Percentiles rank a stretch among this genome's conserved stretches.
Evolutionary conservation across 495 filamentous ascomycete genomes (phyloP).

Genomic region (Sabuloglossum arenarium): DNA sequence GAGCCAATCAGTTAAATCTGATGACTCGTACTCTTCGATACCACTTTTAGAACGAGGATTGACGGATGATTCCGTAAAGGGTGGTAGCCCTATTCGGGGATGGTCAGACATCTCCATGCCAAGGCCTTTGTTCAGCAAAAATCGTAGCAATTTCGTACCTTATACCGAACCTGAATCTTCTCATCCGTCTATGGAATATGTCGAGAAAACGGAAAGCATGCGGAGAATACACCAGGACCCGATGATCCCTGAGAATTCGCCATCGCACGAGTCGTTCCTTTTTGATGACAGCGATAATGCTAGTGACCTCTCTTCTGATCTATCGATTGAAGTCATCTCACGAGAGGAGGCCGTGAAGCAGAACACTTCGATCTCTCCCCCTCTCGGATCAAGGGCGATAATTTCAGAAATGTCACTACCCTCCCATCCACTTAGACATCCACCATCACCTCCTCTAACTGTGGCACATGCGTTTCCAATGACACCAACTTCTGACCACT

Average conservation of each 20-base stretch:
- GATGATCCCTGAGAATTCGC: slow-evolving; percentile 21
- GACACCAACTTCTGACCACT: neutral
- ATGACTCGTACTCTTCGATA: slow-evolving; percentile 56
- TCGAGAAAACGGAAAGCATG: slow-evolving; percentile 37
- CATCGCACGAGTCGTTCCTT: slow-evolving; percentile 33
- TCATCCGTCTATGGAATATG: slow-evolving; percentile 29
- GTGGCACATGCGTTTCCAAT: slow-evolving; percentile 37
- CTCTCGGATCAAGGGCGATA: slow-evolving; percentile 21
- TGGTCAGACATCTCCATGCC: slow-evolving; percentile 1
- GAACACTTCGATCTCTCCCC: slow-evolving; percentile 15
- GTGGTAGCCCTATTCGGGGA: slow-evolving; percentile 9
- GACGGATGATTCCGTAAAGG: slow-evolving; percentile 29
- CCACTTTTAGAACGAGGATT: slow-evolving; percentile 57
- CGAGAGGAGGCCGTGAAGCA: slow-evolving; percentile 22
- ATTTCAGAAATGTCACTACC: slow-evolving; percentile 30
- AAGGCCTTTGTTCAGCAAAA: neutral
- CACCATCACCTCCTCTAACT: slow-evolving; percentile 64
- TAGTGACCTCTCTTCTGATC: slow-evolving; percentile 61
- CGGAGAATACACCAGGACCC: slow-evolving; percentile 26
- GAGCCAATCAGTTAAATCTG: slow-evolving; percentile 9
- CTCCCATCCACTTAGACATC: slow-evolving; percentile 44
- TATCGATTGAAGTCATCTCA: slow-evolving; percentile 47
- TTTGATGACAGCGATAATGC: slow-evolving; percentile 45
- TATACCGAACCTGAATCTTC: slow-evolving; percentile 19
- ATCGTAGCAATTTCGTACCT: slow-evolving; percentile 4